Percentiles rank a stretch among this genome's conserved stretches.
phyloP scores from a whole-genome alignment of 768 basidiomycete genomes.

The Boletus eberwhitei region DNA sequence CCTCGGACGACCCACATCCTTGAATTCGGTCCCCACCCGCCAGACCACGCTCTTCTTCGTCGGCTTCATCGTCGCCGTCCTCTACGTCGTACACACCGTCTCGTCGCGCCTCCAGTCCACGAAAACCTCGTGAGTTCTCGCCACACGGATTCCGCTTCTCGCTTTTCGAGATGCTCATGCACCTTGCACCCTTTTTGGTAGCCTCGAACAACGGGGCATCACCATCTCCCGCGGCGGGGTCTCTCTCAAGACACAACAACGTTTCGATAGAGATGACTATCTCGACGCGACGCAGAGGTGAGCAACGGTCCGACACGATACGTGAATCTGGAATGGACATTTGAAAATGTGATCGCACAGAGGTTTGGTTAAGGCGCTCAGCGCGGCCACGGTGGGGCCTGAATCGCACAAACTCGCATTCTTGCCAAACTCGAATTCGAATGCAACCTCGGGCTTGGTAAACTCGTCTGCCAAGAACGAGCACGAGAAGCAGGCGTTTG shows the following conservation, averaged over 20 bases:
- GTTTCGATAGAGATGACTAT: constrained; percentile 60
- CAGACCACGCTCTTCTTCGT: constrained; percentile 44
- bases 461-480: not conserved
- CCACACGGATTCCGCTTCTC: not conserved
- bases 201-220: constrained; percentile 52
- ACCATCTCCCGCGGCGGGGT: constrained; percentile 58
- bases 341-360: constrained; percentile 14
- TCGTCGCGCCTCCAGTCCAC: constrained; percentile 45
- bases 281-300: constrained; percentile 74
- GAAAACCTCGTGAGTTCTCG: constrained; percentile 49
- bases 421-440: constrained; percentile 1
- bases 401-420: constrained; percentile 9
- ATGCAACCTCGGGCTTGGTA: not conserved
- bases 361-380: constrained; percentile 51
- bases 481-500: not conserved
- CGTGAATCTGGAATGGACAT: too few relatives aligned
- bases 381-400: constrained; percentile 39
- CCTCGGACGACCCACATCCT: not conserved
- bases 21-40: not conserved
- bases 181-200: not conserved
- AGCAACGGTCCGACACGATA: not conserved
- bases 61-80: constrained; percentile 42
- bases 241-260: constrained; percentile 59
- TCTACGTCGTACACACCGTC: constrained; percentile 37
- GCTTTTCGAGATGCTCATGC: not conserved